A percentile compares a stretch with the other conserved stretches of the same genome.
Evolutionary conservation across 306 rosid species (phyloP).

Genomic region (barrel medic (Medicago truncatula)): DNA sequence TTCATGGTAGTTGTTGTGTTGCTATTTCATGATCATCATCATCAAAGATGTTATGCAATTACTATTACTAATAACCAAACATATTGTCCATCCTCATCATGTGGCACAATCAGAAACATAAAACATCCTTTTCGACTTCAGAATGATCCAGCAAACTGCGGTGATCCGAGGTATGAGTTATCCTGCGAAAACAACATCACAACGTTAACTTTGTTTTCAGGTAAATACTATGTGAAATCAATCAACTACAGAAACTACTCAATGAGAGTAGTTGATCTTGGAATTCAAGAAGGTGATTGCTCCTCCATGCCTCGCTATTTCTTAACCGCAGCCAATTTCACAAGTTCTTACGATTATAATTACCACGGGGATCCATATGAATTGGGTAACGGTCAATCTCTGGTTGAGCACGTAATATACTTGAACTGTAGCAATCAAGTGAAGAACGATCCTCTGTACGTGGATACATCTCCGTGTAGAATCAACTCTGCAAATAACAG

Average conservation of each 20-base stretch:
- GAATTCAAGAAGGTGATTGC: background rate
- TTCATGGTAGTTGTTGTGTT: too few species aligned
- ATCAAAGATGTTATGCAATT: background rate
- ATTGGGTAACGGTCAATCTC: too few species aligned
- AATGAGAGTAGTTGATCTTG: background rate
- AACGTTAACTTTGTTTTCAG: background rate
- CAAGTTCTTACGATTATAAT: background rate
- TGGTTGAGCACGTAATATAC: background rate
- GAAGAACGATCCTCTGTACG: background rate
- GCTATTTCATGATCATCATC: background rate
- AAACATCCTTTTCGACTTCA: background rate
- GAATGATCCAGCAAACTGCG: background rate
- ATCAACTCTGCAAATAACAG: background rate
- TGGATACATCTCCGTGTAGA: slow-evolving; percentile 22
- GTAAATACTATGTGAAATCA: background rate
- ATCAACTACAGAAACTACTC: background rate
- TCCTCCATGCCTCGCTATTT: background rate
- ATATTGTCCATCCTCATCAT: background rate
- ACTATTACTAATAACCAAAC: background rate
- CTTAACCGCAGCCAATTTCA: background rate
- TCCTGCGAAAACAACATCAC: background rate
- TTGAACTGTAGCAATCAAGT: slow-evolving; percentile 35
- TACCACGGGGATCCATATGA: background rate
- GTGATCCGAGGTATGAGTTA: background rate
- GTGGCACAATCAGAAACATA: background rate